Evolutionary conservation across 2,329 filamentous ascomycete genomes (phyloP).

Genomic region (Claviceps sorghi): DNA sequence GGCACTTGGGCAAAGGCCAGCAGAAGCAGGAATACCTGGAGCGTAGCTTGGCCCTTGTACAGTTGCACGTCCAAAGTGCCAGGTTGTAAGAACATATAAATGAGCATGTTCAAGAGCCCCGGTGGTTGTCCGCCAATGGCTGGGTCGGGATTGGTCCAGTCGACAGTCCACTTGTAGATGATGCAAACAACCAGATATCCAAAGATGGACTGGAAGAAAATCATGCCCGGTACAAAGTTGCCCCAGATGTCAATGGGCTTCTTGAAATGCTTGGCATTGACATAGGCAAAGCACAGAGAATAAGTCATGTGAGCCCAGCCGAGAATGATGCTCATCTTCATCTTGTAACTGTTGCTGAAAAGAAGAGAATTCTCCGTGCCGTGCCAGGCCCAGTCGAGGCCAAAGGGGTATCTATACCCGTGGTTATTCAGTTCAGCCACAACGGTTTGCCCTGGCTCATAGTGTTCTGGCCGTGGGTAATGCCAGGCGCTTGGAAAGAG

Average conservation of each 20-base stretch:
- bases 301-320: constrained; percentile 99
- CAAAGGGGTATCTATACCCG: constrained; percentile 84
- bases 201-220: constrained; percentile 98
- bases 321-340: constrained; percentile 97
- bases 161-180: constrained; percentile 89
- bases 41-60: constrained; percentile 58
- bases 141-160: constrained; percentile 50
- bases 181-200: constrained; percentile 91
- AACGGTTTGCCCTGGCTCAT: constrained; percentile 49
- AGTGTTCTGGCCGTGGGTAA: constrained; percentile 54
- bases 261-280: constrained; percentile 93
- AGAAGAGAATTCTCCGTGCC: constrained; percentile 87
- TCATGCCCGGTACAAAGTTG: constrained; percentile 95
- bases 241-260: constrained; percentile 91
- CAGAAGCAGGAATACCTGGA: constrained; percentile 68
- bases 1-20: constrained; percentile 79
- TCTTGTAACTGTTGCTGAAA: constrained; percentile 98
- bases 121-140: constrained; percentile 48
- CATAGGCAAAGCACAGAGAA: constrained; percentile 79
- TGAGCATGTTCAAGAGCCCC: constrained; percentile 93
- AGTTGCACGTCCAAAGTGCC: constrained; percentile 59
- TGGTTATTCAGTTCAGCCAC: constrained; percentile 49
- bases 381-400: constrained; percentile 93
- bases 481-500: constrained; percentile 84
- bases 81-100: constrained; percentile 96